Percentiles rank a stretch among this genome's conserved stretches.
Evolutionary conservation across 345 rosid species (phyloP).

Genomic region (Syzygium grande): DNA sequence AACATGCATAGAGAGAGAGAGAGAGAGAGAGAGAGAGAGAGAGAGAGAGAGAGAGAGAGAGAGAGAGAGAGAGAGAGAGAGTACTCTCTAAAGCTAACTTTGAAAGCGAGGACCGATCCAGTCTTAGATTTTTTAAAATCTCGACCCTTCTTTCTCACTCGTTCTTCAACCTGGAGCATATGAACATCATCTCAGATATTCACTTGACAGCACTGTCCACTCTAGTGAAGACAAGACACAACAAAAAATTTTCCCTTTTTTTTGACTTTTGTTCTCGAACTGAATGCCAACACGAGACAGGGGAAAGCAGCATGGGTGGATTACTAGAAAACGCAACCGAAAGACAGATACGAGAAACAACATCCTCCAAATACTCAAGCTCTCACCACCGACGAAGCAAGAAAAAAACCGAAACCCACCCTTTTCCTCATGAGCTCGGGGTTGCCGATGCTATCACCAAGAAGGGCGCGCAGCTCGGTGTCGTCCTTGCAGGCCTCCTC

Average conservation of each 20-base stretch:
- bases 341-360: not conserved
- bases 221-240: not conserved
- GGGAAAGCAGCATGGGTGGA: not conserved
- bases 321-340: not conserved
- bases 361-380: not conserved
- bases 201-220: not conserved
- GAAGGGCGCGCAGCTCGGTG: conserved; percentile 74
- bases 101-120: conserved; percentile 80
- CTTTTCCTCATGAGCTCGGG: conserved; percentile 84
- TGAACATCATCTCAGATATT: not conserved
- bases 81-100: conserved; percentile 63
- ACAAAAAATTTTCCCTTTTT: not conserved
- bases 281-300: not conserved
- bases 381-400: not conserved
- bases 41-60: not conserved
- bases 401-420: conserved; percentile 15
- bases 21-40: not conserved
- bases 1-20: not conserved
- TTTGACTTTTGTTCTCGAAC: not conserved
- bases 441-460: conserved; percentile 84
- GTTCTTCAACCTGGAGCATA: conserved; percentile 57
- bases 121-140: conserved; percentile 63
- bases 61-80: not conserved
- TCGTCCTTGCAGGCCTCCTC: conserved; percentile 77
- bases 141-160: conserved; percentile 74